Conservation (phyloP, 2,329 filamentous ascomycete genomes). For the Aspergillus aculeatinus region DNA sequence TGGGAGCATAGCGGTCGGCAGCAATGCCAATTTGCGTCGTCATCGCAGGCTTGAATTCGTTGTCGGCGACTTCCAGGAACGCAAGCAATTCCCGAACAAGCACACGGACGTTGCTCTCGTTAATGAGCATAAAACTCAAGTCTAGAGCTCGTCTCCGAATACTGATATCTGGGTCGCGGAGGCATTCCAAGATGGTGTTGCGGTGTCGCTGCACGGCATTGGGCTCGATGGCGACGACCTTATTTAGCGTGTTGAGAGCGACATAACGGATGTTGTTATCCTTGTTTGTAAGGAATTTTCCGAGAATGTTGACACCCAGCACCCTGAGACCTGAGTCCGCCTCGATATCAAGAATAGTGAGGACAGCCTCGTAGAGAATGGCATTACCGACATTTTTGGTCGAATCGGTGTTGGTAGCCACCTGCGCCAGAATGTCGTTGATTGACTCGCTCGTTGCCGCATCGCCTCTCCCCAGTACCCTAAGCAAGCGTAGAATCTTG, state of each 20-base stretch:
- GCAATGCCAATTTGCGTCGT: constrained; percentile 97
- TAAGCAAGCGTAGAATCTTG: constrained; percentile 84
- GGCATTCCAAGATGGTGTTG: constrained; percentile 94
- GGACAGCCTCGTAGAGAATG: constrained; percentile 94
- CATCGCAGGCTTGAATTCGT: constrained; percentile 98
- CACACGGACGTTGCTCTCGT: constrained; percentile 91
- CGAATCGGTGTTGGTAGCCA: constrained; percentile 96
- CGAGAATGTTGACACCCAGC: constrained; percentile 94
- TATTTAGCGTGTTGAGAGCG: constrained; percentile 93
- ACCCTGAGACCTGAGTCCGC: constrained; percentile 93
- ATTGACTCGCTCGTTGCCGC: constrained; percentile 89
- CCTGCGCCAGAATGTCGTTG: constrained; percentile 96
- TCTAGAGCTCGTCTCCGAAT: constrained; percentile 94
- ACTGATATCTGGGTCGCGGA: constrained; percentile 96
- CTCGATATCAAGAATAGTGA: constrained; percentile 96
- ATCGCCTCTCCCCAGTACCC: constrained; percentile 84
- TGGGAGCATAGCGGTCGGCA: constrained; percentile 91
- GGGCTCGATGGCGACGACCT: constrained; percentile 95
- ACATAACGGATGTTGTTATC: constrained; percentile 99
- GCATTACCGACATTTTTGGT: constrained; percentile 99
- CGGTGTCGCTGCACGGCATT: constrained; percentile 96
- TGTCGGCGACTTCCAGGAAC: constrained; percentile 95
- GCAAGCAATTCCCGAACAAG: constrained; percentile 89
- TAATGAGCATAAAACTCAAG: constrained; percentile 96
- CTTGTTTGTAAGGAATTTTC: constrained; percentile 96